Evolutionary conservation across 169 alveolate species (phyloP), one percentile per base, ranked within the genome.

Genomic region (Plasmodium adleri): DNA sequence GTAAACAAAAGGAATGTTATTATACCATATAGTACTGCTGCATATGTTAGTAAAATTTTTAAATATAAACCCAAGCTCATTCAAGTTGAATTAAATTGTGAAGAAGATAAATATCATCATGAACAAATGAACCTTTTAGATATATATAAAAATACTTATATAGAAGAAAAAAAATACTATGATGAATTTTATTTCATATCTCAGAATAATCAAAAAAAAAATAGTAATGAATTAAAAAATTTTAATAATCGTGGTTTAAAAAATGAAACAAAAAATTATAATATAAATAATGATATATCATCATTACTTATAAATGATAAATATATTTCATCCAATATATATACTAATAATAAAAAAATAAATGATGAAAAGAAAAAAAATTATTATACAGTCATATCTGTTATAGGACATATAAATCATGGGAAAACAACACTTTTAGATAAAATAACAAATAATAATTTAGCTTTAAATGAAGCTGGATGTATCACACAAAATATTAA

Each of bases 371-470:
- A 39, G 22, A 68, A 60, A 58, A 67, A 80, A 22, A 64, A 59
- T 39, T 86, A 92, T 10, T 73, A 94, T 17, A 96, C 97, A 1
- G 97, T 95, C 9, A 89, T 93, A 13, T 92, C 95, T 2, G 91
- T 95, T n/a, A 88, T 95, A n/a, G 97, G 97, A 7, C 97, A 95
- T 72, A 93, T 93, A 86, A 93, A 94, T 74, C 97, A 95, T 87
- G 97, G 97, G 20, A 95, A 95, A 88, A 94, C 97, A n/a, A 93
- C 97, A 9, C 50, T 95, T 15, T 78, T 95, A 63, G 97, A 94
- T 32, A 71, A 70, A 52, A 45, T 32, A 17, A 45, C 87, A 54
- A 91, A 88, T 24, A 91, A 93, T 32, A 59, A 56, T 45, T 32
- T 88, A 47, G 85, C 86, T 2, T 54, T 56, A 39, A 9, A 71